Percentiles rank a stretch among this genome's conserved stretches.
Evolutionary conservation across 78 protist genomes (phyloP).

Genomic region (Speleostelium caveatum): DNA sequence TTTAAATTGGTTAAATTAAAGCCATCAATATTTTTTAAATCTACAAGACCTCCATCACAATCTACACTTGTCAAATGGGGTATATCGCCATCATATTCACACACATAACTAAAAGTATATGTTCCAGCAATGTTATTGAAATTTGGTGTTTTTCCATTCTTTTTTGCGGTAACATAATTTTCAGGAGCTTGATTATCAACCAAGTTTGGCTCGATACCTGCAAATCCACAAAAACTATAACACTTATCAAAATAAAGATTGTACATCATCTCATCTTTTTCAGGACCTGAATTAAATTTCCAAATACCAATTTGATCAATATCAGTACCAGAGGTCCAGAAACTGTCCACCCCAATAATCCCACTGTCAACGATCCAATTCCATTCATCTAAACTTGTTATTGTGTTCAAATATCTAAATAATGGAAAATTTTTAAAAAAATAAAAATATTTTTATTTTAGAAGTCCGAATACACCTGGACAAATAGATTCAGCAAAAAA

Average conservation of each 20-base stretch:
- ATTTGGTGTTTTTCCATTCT: neutral
- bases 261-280: constrained; percentile 13
- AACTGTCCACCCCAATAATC: neutral
- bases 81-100: constrained; percentile 25
- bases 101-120: neutral
- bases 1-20: neutral
- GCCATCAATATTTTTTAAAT: neutral
- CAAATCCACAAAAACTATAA: constrained; percentile 13
- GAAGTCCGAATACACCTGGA: no score
- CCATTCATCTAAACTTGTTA: constrained; percentile 31
- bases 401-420: constrained; percentile 19
- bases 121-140: constrained; percentile 1
- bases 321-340: neutral
- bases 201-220: constrained; percentile 24
- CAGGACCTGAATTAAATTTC: constrained; percentile 3
- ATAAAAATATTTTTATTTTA: no score
- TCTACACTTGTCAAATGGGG: neutral
- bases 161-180: constrained; percentile 1
- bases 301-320: neutral
- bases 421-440: no score
- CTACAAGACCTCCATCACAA: neutral
- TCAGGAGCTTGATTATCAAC: constrained; percentile 2
- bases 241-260: constrained; percentile 38
- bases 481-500: no score
- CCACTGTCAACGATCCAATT: neutral